A percentile compares a stretch with the other conserved stretches of the same genome.
These are phyloP conservation scores for Globisporangium carolinianum DNA, from an alignment of 352 stramenopile species.

Conservation along the genomic window DNA sequence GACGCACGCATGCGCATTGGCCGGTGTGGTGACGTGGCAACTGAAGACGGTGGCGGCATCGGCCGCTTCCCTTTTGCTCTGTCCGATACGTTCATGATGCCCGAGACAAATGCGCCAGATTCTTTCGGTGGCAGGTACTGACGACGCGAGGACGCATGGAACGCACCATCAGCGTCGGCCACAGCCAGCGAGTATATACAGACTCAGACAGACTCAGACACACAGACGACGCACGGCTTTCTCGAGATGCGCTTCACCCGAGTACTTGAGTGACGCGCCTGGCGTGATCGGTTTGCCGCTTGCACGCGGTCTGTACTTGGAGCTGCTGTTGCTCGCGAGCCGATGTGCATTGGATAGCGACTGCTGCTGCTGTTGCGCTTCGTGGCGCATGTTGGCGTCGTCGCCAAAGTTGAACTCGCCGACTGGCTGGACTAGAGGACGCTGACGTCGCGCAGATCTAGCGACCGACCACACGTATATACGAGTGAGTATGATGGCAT, in stretches of 20 bases:
- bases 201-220: neutral
- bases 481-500: neutral
- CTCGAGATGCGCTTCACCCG: conserved; percentile 5
- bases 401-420: neutral
- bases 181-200: neutral
- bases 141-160: neutral
- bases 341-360: neutral
- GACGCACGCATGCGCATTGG: conserved; percentile 3
- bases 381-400: neutral
- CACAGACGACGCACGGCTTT: conserved; percentile 4
- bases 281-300: conserved; percentile 11
- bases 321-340: neutral
- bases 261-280: conserved; percentile 7
- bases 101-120: neutral
- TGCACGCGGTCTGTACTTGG: conserved; percentile 1
- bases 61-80: neutral
- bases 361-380: conserved; percentile 2
- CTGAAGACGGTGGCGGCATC: no score
- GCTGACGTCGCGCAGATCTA: neutral
- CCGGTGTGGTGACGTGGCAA: neutral
- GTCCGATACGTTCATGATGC: neutral
- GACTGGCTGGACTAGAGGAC: neutral
- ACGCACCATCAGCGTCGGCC: neutral
- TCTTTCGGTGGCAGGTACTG: conserved; percentile 3
- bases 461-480: neutral